Evolutionary conservation across 192 early-diverging fungal species (phyloP).

Genomic region (Geosiphon pyriformis): DNA sequence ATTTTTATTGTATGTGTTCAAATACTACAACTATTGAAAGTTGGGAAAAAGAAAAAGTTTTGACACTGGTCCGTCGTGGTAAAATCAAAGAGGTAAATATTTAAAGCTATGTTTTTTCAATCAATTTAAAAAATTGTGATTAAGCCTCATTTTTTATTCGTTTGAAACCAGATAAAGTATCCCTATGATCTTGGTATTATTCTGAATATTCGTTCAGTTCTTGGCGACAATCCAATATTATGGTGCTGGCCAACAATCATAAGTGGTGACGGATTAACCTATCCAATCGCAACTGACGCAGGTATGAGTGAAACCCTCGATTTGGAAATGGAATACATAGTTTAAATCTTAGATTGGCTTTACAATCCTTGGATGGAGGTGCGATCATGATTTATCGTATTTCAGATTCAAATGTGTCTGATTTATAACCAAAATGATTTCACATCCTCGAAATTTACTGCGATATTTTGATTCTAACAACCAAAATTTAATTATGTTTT

Average conservation of each 20-base stretch:
- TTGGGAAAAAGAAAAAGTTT: slow-evolving; percentile 67
- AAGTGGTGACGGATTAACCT: slow-evolving; percentile 63
- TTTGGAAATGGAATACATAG: slow-evolving; percentile 19
- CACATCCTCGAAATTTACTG: neutral
- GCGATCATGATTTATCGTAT: neutral
- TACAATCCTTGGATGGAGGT: neutral
- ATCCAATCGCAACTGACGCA: slow-evolving; percentile 42
- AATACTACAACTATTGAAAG: slow-evolving; percentile 85
- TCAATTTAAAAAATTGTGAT: neutral
- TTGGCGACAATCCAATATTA: slow-evolving; percentile 61
- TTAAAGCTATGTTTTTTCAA: neutral
- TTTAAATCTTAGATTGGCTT: neutral
- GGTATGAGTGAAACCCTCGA: slow-evolving; percentile 17
- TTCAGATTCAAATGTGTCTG: neutral
- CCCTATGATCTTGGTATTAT: slow-evolving; percentile 79
- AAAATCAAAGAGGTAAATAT: slow-evolving; percentile 56
- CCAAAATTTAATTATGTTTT: neutral
- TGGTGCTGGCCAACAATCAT: slow-evolving; percentile 73
- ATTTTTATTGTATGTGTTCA: slow-evolving; percentile 60
- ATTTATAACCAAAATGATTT: neutral
- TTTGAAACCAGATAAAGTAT: slow-evolving; percentile 40
- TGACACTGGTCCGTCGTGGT: slow-evolving; percentile 52
- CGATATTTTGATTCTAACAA: neutral
- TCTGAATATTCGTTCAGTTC: slow-evolving; percentile 67
- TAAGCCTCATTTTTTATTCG: neutral